Evolutionary conservation across 129 eudicot genomes (phyloP).

Genomic region (Tagetes patula): DNA sequence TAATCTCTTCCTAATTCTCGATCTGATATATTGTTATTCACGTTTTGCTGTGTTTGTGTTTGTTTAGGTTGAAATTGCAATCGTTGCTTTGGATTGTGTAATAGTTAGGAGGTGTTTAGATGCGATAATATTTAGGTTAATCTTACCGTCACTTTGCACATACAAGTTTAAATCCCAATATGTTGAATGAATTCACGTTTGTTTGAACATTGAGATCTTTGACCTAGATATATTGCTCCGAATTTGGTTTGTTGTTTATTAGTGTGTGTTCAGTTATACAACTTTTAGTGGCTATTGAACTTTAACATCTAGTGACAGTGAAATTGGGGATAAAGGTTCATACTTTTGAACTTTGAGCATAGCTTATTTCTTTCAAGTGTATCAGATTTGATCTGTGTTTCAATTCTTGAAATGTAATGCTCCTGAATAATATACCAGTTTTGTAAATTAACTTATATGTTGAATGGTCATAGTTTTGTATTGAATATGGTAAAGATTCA

Average conservation of each 20-base stretch:
- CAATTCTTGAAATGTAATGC: neutral
- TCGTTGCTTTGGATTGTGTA: neutral
- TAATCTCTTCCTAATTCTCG: neutral
- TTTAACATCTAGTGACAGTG: neutral
- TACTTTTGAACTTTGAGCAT: neutral
- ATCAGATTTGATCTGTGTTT: neutral
- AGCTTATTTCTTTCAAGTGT: neutral
- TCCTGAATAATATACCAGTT: neutral
- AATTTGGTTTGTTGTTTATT: neutral
- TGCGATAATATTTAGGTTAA: neutral
- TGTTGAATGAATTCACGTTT: too few relatives aligned
- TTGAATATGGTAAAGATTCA: neutral
- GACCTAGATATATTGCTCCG: conserved; percentile 16
- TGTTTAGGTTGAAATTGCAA: neutral
- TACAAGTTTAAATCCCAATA: neutral
- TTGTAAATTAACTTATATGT: neutral
- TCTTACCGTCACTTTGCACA: neutral
- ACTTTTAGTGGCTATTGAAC: neutral
- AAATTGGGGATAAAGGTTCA: conserved; percentile 6
- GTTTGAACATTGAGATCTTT: neutral
- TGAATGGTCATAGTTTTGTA: neutral
- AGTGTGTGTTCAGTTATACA: neutral
- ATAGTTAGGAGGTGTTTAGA: neutral
- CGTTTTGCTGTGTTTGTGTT: neutral
- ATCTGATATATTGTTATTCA: neutral